These are phyloP conservation scores for Heritiera littoralis DNA, from an alignment of 345 rosid species.

Conservation along the genomic window DNA sequence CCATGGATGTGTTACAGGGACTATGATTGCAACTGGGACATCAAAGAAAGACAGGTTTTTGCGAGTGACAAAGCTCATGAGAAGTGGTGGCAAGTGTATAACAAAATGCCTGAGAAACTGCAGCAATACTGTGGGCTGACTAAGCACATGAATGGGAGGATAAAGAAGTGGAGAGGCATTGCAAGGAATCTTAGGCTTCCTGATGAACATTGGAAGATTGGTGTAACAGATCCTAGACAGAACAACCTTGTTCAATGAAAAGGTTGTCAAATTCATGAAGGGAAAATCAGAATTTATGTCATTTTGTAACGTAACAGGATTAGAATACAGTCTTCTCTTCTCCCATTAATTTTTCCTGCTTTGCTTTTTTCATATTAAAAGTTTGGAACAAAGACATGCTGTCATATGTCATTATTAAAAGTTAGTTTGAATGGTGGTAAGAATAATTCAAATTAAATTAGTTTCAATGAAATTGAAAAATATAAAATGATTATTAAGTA, in stretches of 20 bases:
- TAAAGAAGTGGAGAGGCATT: slow-evolving; percentile 58
- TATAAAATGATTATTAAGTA: too few species aligned
- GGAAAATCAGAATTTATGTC: background rate
- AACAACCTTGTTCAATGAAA: slow-evolving; percentile 24
- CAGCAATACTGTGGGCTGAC: slow-evolving; percentile 60
- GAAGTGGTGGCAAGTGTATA: slow-evolving; percentile 77
- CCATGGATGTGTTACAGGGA: slow-evolving; percentile 94
- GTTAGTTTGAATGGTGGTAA: too few species aligned
- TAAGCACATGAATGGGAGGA: slow-evolving; percentile 37
- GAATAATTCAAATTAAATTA: too few species aligned
- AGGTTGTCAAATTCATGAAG: background rate
- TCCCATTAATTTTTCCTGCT: too few species aligned
- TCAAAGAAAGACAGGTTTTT: slow-evolving; percentile 29
- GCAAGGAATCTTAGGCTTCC: slow-evolving; percentile 43
- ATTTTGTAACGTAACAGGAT: background rate
- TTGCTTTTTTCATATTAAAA: too few species aligned
- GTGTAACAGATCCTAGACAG: slow-evolving; percentile 57
- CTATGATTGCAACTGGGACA: slow-evolving; percentile 93
- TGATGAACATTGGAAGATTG: slow-evolving; percentile 68
- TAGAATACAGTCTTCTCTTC: too few species aligned
- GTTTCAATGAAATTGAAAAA: too few species aligned
- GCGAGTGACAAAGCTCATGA: slow-evolving; percentile 65
- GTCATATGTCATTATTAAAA: too few species aligned
- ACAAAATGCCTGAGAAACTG: slow-evolving; percentile 56
- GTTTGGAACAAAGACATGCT: too few species aligned